Evolutionary conservation across 768 basidiomycete species (phyloP).

Genomic region (Trametopsis cervina): DNA sequence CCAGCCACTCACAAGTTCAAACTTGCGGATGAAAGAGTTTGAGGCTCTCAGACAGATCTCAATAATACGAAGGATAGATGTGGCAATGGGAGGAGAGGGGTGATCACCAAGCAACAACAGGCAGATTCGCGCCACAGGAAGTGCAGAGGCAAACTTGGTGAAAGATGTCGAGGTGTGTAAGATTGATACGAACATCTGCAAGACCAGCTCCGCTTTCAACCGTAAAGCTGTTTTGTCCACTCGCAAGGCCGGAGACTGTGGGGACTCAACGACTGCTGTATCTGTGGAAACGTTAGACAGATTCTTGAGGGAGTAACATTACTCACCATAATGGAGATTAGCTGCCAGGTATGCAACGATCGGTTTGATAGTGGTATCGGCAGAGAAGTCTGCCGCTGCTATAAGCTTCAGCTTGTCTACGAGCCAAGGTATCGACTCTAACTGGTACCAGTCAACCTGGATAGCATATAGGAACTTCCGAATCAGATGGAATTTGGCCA

Average conservation of each 20-base stretch:
- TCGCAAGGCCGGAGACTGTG: constrained; percentile 48
- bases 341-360: constrained; percentile 82
- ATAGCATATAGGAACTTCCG: constrained; percentile 76
- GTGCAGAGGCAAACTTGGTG: constrained; percentile 60
- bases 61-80: constrained; percentile 55
- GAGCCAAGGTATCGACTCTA: constrained; percentile 41
- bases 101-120: constrained; percentile 74
- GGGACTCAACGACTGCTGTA: constrained; percentile 32
- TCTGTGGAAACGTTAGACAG: constrained; percentile 2
- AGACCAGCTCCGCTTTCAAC: constrained; percentile 62
- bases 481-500: constrained; percentile 65
- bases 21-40: constrained; percentile 66
- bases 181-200: constrained; percentile 57
- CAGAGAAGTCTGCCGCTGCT: constrained; percentile 59
- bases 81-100: constrained; percentile 53
- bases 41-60: constrained; percentile 47
- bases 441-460: constrained; percentile 70
- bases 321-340: constrained; percentile 61
- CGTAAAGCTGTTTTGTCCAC: constrained; percentile 42
- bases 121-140: constrained; percentile 74
- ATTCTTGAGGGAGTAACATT: not conserved
- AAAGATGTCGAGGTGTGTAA: constrained; percentile 44
- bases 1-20: constrained; percentile 85
- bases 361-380: constrained; percentile 77
- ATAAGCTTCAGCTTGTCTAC: constrained; percentile 55